Percentiles rank a stretch among this genome's conserved stretches.
phyloP scores from a whole-genome alignment of 495 filamentous ascomycete species.

The Haplographium delicatum region DNA sequence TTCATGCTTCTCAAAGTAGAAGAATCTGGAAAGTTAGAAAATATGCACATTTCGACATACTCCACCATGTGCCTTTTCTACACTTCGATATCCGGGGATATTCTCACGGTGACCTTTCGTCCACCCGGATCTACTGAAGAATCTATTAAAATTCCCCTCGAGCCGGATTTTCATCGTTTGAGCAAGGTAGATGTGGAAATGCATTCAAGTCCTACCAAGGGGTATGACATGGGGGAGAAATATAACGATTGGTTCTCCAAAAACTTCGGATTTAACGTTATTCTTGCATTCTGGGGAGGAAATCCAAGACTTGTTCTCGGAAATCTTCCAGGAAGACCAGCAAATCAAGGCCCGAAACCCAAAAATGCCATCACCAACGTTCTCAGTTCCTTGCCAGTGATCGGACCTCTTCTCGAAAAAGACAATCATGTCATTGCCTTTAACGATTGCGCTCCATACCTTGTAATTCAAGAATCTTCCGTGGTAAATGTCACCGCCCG shows the following conservation, averaged over 20 bases:
- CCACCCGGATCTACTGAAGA: constrained; percentile 29
- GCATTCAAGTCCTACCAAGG: constrained; percentile 56
- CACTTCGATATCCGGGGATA: constrained; percentile 46
- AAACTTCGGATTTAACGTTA: constrained; percentile 60
- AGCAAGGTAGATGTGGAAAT: constrained; percentile 51
- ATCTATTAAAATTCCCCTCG: constrained; percentile 52
- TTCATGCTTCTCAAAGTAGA: constrained; percentile 68
- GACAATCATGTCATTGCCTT: constrained; percentile 58
- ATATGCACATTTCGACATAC: constrained; percentile 64
- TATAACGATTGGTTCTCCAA: constrained; percentile 72
- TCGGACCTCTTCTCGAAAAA: constrained; percentile 19
- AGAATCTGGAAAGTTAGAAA: constrained; percentile 34
- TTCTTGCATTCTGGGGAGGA: constrained; percentile 65
- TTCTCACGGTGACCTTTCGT: constrained; percentile 51
- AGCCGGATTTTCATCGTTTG: constrained; percentile 45
- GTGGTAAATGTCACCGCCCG: constrained; percentile 59
- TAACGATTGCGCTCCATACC: constrained; percentile 71
- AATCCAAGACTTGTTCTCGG: constrained; percentile 62
- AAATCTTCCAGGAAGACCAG: constrained; percentile 28
- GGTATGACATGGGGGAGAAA: constrained; percentile 58
- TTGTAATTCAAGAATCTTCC: constrained; percentile 68
- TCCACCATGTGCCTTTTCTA: constrained; percentile 65
- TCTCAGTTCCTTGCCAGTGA: constrained; percentile 8
- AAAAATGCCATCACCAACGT: constrained; percentile 6
- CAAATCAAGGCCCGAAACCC: constrained; percentile 10